phyloP scores from a whole-genome alignment of 2,329 filamentous ascomycete genomes.

The Sclerotinia sclerotiorum region DNA sequence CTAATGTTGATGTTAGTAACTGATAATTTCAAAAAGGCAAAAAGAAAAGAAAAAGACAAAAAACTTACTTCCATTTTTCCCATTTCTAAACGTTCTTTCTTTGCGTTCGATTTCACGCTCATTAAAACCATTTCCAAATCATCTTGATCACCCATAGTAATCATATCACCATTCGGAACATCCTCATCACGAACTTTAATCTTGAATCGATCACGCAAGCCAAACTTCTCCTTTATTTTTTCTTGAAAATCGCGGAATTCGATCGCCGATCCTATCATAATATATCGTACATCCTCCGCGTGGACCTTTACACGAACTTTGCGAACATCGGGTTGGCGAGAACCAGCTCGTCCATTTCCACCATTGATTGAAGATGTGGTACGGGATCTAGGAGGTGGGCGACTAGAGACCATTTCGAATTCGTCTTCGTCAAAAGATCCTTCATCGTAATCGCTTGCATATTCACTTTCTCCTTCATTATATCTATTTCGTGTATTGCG shows the following conservation, averaged over 20 bases:
- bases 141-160: conserved; percentile 95
- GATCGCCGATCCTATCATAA: conserved; percentile 74
- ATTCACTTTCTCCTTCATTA: conserved; percentile 79
- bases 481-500: conserved; percentile 54
- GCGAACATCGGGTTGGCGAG: conserved; percentile 64
- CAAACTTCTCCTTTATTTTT: conserved; percentile 84
- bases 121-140: conserved; percentile 87
- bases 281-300: conserved; percentile 84
- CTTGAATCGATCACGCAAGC: conserved; percentile 74
- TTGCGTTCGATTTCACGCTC: conserved; percentile 65
- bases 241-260: conserved; percentile 76
- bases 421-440: conserved; percentile 71
- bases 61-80: conserved; percentile 88
- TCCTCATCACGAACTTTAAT: conserved; percentile 87
- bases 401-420: conserved; percentile 72
- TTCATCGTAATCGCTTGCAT: conserved; percentile 70
- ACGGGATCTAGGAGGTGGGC: conserved; percentile 45
- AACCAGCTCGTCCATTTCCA: conserved; percentile 49
- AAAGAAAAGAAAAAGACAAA: conserved; percentile 2
- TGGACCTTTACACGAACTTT: conserved; percentile 93
- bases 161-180: conserved; percentile 77
- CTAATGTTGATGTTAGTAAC: conserved; percentile 31
- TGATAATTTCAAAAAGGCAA: neutral
- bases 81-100: conserved; percentile 74
- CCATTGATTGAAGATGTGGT: conserved; percentile 33